Base-by-base conservation (phyloP, 352 stramenopile genomes). In the Phytophthora cryptogea region DNA sequence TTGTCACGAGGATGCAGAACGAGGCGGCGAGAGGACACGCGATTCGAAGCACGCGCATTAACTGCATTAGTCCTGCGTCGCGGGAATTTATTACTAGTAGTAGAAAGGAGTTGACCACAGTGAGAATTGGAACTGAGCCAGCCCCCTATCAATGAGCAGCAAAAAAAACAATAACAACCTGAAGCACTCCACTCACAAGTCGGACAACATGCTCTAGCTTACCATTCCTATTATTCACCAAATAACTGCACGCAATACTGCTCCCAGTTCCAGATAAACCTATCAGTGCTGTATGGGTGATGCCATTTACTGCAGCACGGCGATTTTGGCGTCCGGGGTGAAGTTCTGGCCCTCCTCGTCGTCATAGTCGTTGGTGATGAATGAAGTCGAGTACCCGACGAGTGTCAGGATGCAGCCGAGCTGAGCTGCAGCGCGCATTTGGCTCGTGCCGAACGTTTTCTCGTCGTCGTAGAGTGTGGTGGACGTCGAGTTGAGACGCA, bases 401-500 rank as follows among this genome's bases (percentile, higher is more conserved):
- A 90, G 78, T 43, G 71, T 90, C 58, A 91, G 62, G 46, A 91
- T 89, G 54, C 77, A 89, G 30, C 55, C 70, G 39, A 91, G 72
- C 49, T 91, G 82, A 7, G 79, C 79, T 1, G 60, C 78, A 13
- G 82, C 78, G 3, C 79, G 79, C 67, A 88, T 86, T 64, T 91
- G 82, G 33, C 76, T 80, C 28, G 58, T 63, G 10, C 63, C 54
- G 44, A 74, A 86, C 26, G 78, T 81, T 30, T 74, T 70, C 55
- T 80, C 76, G 57, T 89, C 80, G 63, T 92, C 80, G 57, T 78
- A 90, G 7, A 92, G 70, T 44, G 82, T 88, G 11, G 83, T 92
- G 27, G 72, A 58, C n/a, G 68, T 87, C 27, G 45, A 79, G 50
- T 92, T 79, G 26, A 76, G 62, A 23, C 62, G 58, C 69, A 90